Conservation (phyloP, 2,329 filamentous ascomycete genomes). For the Penicillium sp. region DNA sequence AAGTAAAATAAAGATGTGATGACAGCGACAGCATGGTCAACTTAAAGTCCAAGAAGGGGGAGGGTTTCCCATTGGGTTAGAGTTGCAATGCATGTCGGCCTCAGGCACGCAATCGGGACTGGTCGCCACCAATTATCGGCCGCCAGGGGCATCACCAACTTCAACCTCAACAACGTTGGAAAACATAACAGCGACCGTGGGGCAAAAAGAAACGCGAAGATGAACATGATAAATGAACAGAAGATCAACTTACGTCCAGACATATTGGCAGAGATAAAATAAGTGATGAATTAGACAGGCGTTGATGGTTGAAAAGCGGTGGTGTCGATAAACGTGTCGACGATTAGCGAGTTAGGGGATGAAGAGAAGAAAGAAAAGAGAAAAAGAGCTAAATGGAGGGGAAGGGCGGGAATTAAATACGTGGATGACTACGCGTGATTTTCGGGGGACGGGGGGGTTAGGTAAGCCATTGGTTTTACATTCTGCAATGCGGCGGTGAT, state of each 20-base stretch:
- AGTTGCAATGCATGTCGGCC: slow-evolving; percentile 10
- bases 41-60: neutral
- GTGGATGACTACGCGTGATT: slow-evolving; percentile 33
- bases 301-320: slow-evolving; percentile 8
- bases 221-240: slow-evolving; percentile 2
- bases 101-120: slow-evolving; percentile 10
- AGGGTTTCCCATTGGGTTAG: slow-evolving; percentile 11
- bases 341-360: slow-evolving; percentile 16
- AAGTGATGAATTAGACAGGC: slow-evolving; percentile 15
- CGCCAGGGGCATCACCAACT: slow-evolving; percentile 19
- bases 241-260: slow-evolving; percentile 42
- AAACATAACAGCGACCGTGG: neutral
- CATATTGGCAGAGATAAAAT: slow-evolving; percentile 30
- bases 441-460: slow-evolving; percentile 20
- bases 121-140: slow-evolving; percentile 26
- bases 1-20: neutral
- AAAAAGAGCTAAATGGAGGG: slow-evolving; percentile 14
- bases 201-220: slow-evolving; percentile 3
- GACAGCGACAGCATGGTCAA: neutral
- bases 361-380: slow-evolving; percentile 17
- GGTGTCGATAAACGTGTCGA: slow-evolving; percentile 19
- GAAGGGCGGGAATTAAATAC: slow-evolving; percentile 32
- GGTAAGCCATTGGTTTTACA: slow-evolving; percentile 25
- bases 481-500: slow-evolving; percentile 33
- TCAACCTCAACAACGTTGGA: neutral